Conservation (phyloP, 192 early-diverging fungal genomes). For the Umbelopsis sp. region DNA sequence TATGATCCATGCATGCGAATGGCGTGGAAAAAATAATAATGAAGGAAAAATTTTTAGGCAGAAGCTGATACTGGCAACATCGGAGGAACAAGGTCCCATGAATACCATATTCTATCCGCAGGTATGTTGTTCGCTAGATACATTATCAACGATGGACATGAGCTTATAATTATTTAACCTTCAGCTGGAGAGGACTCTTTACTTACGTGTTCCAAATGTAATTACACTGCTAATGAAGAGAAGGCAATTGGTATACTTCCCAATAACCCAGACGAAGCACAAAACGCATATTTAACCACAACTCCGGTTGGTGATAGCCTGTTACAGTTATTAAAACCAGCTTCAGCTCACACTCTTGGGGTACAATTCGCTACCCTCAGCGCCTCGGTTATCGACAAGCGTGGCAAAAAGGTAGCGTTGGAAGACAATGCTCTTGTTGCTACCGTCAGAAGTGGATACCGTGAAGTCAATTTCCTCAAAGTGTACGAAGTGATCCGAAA, state of each 20-base stretch:
- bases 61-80: constrained; percentile 93
- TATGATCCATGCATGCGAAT: background rate
- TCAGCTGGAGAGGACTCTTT: constrained; percentile 84
- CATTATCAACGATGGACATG: background rate
- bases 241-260: constrained; percentile 50
- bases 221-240: constrained; percentile 87
- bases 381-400: background rate
- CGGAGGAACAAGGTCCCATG: constrained; percentile 86
- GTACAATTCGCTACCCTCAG: background rate
- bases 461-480: constrained; percentile 6
- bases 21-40: background rate
- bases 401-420: background rate
- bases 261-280: background rate
- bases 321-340: background rate
- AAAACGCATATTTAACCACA: background rate
- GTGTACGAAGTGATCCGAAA: constrained; percentile 1
- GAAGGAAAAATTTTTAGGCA: constrained; percentile 44
- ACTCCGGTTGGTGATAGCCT: background rate
- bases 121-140: constrained; percentile 38
- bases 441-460: background rate
- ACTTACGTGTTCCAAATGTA: constrained; percentile 70
- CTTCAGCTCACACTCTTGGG: no score
- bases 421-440: background rate
- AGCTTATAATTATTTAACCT: background rate
- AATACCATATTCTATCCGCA: constrained; percentile 79